phyloP scores from a whole-genome alignment of 148 eudicot genomes.

The Dysphania ambrosioides region DNA sequence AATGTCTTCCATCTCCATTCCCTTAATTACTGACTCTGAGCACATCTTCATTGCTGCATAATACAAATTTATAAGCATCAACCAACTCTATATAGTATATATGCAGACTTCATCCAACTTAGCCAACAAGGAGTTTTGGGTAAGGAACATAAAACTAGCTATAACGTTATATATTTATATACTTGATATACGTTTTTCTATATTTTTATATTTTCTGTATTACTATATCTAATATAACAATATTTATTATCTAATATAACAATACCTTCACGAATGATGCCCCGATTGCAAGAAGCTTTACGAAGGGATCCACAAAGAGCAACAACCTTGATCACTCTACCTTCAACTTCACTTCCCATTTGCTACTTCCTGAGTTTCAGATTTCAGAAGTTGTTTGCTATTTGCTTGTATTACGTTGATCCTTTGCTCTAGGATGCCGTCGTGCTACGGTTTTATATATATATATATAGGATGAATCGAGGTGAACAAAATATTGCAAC shows the following conservation, averaged over 20 bases:
- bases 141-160: too few relatives aligned
- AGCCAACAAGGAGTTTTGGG: too few relatives aligned
- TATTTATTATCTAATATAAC: too few relatives aligned
- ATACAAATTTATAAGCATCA: too few relatives aligned
- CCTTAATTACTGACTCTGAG: conserved; percentile 37
- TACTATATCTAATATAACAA: too few relatives aligned
- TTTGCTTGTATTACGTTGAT: neutral
- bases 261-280: conserved; percentile 64
- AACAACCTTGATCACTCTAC: conserved; percentile 48
- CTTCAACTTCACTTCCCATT: conserved; percentile 23
- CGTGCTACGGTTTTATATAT: neutral
- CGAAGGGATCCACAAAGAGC: conserved; percentile 90
- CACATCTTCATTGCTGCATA: conserved; percentile 54
- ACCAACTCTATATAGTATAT: too few relatives aligned
- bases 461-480: neutral
- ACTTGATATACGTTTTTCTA: too few relatives aligned
- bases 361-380: neutral
- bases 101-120: too few relatives aligned
- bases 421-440: neutral
- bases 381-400: neutral
- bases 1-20: conserved; percentile 61
- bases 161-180: too few relatives aligned
- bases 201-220: too few relatives aligned
- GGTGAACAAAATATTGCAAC: neutral
- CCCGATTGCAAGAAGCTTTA: conserved; percentile 62